phyloP scores from a whole-genome alignment of 306 rosid genomes.

The Purshia tridentata region DNA sequence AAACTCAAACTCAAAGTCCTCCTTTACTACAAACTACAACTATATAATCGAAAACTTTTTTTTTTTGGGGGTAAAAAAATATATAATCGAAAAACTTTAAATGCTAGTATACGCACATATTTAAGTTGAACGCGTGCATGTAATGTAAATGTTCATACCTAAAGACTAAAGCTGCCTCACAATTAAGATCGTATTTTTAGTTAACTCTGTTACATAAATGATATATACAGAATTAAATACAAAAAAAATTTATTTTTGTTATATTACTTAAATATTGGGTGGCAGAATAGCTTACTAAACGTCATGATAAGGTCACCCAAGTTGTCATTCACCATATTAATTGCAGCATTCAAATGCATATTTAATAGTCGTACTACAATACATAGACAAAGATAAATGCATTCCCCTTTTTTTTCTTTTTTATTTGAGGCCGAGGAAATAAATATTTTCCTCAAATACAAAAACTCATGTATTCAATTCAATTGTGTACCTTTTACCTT shows the following conservation, averaged over 20 bases:
- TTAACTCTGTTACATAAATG: no score
- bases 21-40: background rate
- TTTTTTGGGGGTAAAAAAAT: no score
- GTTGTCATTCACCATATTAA: background rate
- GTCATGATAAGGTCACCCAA: background rate
- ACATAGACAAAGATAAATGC: conserved; percentile 12
- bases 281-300: background rate
- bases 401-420: background rate
- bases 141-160: no score
- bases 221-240: no score
- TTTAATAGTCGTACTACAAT: conserved; percentile 16
- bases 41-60: no score
- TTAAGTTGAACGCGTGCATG: no score
- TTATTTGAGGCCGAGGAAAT: background rate
- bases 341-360: conserved; percentile 4
- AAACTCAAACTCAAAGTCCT: background rate
- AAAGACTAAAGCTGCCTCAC: no score
- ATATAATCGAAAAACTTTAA: no score
- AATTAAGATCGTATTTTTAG: no score
- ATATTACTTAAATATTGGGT: background rate
- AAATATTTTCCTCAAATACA: background rate
- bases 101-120: no score
- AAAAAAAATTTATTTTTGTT: no score
- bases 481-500: conserved; percentile 1
- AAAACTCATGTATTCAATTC: background rate